Evolutionary conservation across 2,329 filamentous ascomycete species (phyloP).

Genomic region (Fusarium sp.): DNA sequence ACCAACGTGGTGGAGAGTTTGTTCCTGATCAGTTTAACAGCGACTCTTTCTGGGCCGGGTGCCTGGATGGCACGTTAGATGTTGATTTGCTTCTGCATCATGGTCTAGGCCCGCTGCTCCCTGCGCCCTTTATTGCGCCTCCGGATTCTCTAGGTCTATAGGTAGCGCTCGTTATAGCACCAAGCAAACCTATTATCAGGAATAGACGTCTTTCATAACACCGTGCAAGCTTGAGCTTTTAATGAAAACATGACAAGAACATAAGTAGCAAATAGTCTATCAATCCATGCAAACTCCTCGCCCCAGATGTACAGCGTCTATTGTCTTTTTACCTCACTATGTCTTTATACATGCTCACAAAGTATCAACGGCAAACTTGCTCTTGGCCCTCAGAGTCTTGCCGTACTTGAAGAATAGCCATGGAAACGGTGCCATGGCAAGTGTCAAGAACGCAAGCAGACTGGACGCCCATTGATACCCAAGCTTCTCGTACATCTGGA

Average conservation of each 20-base stretch:
- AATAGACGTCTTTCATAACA: neutral
- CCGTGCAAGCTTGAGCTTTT: no score
- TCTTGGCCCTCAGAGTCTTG: conserved; percentile 33
- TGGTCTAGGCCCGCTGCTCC: conserved; percentile 27
- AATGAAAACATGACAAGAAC: no score
- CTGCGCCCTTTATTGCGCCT: conserved; percentile 16
- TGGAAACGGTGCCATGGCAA: conserved; percentile 39
- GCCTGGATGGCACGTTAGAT: conserved; percentile 21
- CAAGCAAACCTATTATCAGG: no score
- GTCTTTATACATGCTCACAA: neutral
- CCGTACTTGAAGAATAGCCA: conserved; percentile 43
- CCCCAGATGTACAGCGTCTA: no score
- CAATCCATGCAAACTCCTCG: no score
- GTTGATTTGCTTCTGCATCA: conserved; percentile 34
- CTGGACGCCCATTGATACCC: conserved; percentile 40
- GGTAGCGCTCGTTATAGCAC: neutral
- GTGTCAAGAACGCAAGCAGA: conserved; percentile 37
- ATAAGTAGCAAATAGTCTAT: no score
- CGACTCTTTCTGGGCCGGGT: conserved; percentile 26
- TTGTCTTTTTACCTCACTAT: neutral
- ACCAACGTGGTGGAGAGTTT: neutral
- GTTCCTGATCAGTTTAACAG: conserved; percentile 11
- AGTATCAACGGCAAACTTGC: conserved; percentile 27
- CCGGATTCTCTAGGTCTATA: neutral
- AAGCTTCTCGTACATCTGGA: conserved; percentile 42